Conservation (phyloP, 169 alveolate species). For the Plasmodium knowlesi region DNA sequence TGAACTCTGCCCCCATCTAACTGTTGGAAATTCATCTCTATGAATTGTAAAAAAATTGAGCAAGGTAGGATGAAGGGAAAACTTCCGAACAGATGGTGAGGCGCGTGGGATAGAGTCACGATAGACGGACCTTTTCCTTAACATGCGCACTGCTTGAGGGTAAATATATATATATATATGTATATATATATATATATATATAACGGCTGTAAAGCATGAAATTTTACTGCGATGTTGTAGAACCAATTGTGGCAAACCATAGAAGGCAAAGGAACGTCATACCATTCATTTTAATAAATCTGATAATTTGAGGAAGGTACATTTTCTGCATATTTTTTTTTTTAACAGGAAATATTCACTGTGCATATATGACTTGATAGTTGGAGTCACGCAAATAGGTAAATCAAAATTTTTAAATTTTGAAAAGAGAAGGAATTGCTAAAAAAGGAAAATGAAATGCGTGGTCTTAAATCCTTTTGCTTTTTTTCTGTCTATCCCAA, state of each 20-base stretch:
- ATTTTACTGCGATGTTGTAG: background rate
- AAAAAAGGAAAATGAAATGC: background rate
- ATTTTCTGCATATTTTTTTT: background rate
- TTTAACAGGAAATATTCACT: background rate
- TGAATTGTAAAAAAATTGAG: background rate
- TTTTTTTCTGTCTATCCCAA: background rate
- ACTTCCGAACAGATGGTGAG: background rate
- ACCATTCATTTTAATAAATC: background rate
- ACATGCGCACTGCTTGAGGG: background rate
- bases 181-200: too few relatives aligned
- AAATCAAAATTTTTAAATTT: background rate
- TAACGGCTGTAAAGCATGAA: background rate
- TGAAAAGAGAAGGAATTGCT: background rate
- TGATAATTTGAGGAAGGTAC: background rate
- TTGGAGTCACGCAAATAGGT: background rate
- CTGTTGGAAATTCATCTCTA: conserved; percentile 51
- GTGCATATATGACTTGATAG: background rate
- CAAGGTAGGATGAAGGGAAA: background rate
- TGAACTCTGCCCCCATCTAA: conserved; percentile 73
- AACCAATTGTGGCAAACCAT: background rate
- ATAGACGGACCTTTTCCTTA: background rate
- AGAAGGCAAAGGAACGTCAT: background rate
- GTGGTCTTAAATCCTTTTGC: background rate
- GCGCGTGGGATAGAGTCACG: background rate
- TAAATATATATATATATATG: too few relatives aligned